Conservation (phyloP, 306 rosid species). For the Amphicarpaea edgeworthii region DNA sequence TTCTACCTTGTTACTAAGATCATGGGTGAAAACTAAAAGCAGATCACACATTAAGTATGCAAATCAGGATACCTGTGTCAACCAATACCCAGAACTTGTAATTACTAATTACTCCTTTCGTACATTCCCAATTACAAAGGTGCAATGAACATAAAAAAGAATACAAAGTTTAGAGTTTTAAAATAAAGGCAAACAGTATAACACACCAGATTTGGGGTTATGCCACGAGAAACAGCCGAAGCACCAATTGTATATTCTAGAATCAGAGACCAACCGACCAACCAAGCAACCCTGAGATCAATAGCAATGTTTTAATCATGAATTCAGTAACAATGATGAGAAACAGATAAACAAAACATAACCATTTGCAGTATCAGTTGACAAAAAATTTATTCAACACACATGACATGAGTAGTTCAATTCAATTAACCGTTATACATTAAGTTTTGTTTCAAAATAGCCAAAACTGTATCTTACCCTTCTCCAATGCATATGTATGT, state of each 20-base stretch:
- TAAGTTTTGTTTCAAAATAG: constrained; percentile 17
- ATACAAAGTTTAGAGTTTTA: constrained; percentile 3
- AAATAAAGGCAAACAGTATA: neutral
- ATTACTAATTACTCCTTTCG: neutral
- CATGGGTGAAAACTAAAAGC: constrained; percentile 4
- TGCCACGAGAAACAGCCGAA: constrained; percentile 94
- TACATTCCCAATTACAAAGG: constrained; percentile 16
- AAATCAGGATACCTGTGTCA: neutral
- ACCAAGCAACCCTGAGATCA: constrained; percentile 83
- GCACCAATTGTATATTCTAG: constrained; percentile 95
- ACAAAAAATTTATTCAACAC: constrained; percentile 27
- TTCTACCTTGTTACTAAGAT: constrained; percentile 27
- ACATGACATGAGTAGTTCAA: constrained; percentile 5
- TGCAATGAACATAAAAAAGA: constrained; percentile 11
- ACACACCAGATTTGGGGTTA: constrained; percentile 92
- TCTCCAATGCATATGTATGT: constrained; percentile 94
- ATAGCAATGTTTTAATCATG: constrained; percentile 27
- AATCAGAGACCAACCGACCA: constrained; percentile 91
- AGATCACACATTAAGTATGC: neutral
- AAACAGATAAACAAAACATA: constrained; percentile 1
- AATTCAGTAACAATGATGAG: constrained; percentile 21
- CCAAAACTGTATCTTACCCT: constrained; percentile 62
- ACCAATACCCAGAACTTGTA: neutral
- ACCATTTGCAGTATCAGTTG: constrained; percentile 11
- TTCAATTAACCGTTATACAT: neutral